Base-by-base conservation (phyloP, 306 rosid species). In the Mimosa bimucronata region DNA sequence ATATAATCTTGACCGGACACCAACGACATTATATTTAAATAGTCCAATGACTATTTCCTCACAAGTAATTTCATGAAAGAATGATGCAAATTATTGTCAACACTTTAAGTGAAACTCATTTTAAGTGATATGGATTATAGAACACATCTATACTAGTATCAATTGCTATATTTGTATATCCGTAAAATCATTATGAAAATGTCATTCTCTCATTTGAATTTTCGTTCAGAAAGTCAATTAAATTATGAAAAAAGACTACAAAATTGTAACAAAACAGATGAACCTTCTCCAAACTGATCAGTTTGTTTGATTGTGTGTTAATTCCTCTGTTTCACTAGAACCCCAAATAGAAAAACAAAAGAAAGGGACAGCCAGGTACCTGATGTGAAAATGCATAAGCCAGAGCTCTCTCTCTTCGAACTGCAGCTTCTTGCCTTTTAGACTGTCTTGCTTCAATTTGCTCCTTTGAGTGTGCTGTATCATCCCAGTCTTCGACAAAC, bases 341-440 rank as follows among this genome's bases (percentile, higher is more conserved):
- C 66, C 75, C 42, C 79, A 64, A 60, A 26, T 37, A 8, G 45
- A 57, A 37, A 62, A 30, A 19, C 25, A 25, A 28, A 25, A 57
- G 23, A 75, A 45, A 2, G 9, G 60, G 60, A 71, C 46, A 37
- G 48, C 58, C 61, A 34, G 66, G 28, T 84, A 94, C 99, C 93
- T 95, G 98, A 83, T 87, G 98, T 71, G 98, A 76, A 75, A 83
- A 91, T 57, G 99, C 87, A 85, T 93, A 95, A 15, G 97, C 96
- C 91, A 93, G 46, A 1, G 99, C 97, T 74, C 82, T 95, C 73
- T 95, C 97, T 83, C 99, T 93, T 87, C 97, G 88, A 68, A 86
- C 68, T 15, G 99, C 93, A 66, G 99, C 98, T 62, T 89, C 89
- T 71, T 93, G 97, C 75, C 79, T 91, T 58, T 75, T 42, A 74